Conservation (phyloP, 2,329 filamentous ascomycete genomes). For the Graphilbum ipis-grandicollis region DNA sequence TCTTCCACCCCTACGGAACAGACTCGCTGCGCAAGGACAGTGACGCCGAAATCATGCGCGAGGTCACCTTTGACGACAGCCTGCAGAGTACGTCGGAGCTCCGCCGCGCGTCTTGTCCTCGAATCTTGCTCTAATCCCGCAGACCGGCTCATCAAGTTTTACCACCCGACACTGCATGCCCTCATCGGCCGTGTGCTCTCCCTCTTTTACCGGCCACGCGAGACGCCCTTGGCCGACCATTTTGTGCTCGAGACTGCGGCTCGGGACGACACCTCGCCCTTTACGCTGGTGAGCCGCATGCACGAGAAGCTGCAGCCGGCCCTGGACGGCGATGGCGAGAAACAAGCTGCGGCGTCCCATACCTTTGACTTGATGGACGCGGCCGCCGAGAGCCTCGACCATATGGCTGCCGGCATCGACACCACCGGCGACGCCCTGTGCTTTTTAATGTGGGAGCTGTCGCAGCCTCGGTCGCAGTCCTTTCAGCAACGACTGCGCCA, state of each 20-base stretch:
- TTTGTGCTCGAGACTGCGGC: slow-evolving; percentile 37
- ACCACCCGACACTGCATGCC: slow-evolving; percentile 33
- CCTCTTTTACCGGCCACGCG: slow-evolving; percentile 33
- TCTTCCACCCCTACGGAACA: slow-evolving; percentile 50
- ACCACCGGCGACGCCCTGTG: slow-evolving; percentile 54
- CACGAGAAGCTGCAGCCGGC: slow-evolving; percentile 24
- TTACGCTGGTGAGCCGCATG: slow-evolving; percentile 42
- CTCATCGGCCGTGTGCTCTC: slow-evolving; percentile 25
- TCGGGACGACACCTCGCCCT: slow-evolving; percentile 26
- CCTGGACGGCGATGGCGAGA: slow-evolving; percentile 6
- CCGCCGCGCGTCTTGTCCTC: not conserved
- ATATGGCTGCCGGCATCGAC: slow-evolving; percentile 56
- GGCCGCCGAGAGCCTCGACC: slow-evolving; percentile 52
- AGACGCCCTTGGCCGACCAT: slow-evolving; percentile 39
- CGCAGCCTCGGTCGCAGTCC: slow-evolving; percentile 33
- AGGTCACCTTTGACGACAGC: slow-evolving; percentile 50
- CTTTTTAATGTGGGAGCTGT: slow-evolving; percentile 56
- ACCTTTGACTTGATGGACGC: slow-evolving; percentile 33
- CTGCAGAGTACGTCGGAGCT: slow-evolving; percentile 41
- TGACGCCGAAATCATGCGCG: slow-evolving; percentile 51
- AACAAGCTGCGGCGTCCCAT: not conserved
- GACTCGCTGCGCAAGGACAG: slow-evolving; percentile 35
- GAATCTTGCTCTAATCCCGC: not conserved
- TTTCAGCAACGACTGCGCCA: slow-evolving; percentile 34
- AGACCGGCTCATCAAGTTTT: slow-evolving; percentile 44